Conservation (phyloP, 345 rosid genomes). For the Bruguiera gymnorhiza region DNA sequence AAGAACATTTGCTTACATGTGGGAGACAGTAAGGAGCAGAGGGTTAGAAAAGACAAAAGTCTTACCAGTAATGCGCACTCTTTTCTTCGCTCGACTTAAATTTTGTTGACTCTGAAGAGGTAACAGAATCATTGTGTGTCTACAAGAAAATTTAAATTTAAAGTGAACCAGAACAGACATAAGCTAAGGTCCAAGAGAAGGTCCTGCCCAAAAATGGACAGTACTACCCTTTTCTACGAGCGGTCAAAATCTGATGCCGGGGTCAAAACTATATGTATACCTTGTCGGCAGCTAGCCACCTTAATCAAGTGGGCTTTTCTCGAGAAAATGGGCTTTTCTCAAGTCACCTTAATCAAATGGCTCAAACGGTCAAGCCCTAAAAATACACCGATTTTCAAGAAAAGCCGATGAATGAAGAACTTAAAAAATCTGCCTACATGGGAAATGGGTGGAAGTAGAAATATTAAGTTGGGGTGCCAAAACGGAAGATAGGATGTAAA, state of each 20-base stretch:
- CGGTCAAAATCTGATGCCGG: background rate
- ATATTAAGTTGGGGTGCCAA: too few relatives aligned
- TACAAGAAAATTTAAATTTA: conserved; percentile 6
- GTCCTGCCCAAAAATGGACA: conserved; percentile 14
- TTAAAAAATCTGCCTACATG: too few relatives aligned
- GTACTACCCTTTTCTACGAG: background rate
- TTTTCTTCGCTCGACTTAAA: conserved; percentile 9
- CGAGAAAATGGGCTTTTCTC: too few relatives aligned
- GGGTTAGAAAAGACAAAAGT: conserved; percentile 15
- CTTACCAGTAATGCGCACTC: conserved; percentile 12
- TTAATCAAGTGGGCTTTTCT: too few relatives aligned
- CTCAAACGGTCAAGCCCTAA: too few relatives aligned
- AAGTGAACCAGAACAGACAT: background rate
- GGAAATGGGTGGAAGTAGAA: too few relatives aligned
- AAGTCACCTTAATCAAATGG: too few relatives aligned
- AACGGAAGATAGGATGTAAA: too few relatives aligned
- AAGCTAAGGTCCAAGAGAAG: conserved; percentile 1
- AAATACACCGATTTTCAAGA: too few relatives aligned
- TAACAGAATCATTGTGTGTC: conserved; percentile 28
- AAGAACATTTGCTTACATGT: background rate
- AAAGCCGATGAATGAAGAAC: too few relatives aligned
- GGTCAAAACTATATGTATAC: too few relatives aligned
- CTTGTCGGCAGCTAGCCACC: too few relatives aligned
- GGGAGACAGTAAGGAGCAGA: conserved; percentile 9
- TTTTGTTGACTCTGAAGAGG: conserved; percentile 18